Evolutionary conservation across 306 rosid species (phyloP), one percentile per base, ranked within the genome.

Genomic region (Acacia acuminata): DNA sequence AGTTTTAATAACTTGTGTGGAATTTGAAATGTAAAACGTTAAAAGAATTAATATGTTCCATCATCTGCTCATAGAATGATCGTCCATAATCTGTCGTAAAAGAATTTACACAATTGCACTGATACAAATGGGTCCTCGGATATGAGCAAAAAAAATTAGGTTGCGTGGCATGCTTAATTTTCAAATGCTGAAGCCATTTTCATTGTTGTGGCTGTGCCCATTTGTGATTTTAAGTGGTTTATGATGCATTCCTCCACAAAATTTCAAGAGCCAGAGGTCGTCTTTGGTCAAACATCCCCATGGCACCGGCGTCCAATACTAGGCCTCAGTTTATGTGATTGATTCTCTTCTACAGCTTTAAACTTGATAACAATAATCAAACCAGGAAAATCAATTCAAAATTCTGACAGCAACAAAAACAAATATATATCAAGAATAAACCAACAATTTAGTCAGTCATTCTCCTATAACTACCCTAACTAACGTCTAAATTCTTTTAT

Each of bases 341-440:
- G 51, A 65, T 34, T 38, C 20, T 70, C 68, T 74, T 76, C 84
- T 79, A 77, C 22, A 79, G 61, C 27, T 43, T 71, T 44, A 45
- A 72, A 65, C 77, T 70, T 22, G 8, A 66, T n/a, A 66, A 38
- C 58, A 67, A 79, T 67, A 56, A 69, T 43, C 17, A 42, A 64
- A n/a, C 20, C 43, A 48, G 66, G 44, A 72, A 66, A 72, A 61
- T 53, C 30, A 60, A 60, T 15, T 64, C 74, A 30, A 53, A 76
- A 56, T 17, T 30, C 78, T 8, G 30, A 38, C 58, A 5, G 22
- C 5, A 43, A 42, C 30, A 25, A 56, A 34, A 44, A 70, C 61
- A 82, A 66, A 78, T 75, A 70, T 32, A 73, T 34, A 82, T 89
- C 87, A 88, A 79, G 38, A 25, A 27, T 63, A 25, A 63, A 10